Conservation (phyloP, 495 filamentous ascomycete species). For the Talaromyces borbonicus region DNA sequence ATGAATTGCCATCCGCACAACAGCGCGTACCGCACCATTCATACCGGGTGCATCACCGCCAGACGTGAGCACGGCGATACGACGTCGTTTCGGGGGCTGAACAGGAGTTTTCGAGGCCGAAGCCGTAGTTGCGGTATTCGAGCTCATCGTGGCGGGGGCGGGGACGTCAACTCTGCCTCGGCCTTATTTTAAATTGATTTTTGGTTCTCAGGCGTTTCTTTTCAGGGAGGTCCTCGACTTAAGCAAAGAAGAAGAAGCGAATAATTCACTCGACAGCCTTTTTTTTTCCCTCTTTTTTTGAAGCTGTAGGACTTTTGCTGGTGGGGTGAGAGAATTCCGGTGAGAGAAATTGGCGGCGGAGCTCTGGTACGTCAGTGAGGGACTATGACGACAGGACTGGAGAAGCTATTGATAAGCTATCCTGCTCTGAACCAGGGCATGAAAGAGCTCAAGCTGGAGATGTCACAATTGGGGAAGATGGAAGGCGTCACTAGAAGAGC, state of each 20-base stretch:
- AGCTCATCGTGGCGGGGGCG: not conserved
- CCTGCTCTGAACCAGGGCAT: too few relatives aligned
- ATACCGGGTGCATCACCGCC: slow-evolving; percentile 97
- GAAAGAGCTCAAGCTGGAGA: too few relatives aligned
- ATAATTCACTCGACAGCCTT: too few relatives aligned
- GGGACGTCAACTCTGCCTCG: too few relatives aligned
- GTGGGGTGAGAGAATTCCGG: slow-evolving; percentile 6
- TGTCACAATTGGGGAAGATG: too few relatives aligned
- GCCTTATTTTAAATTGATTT: too few relatives aligned
- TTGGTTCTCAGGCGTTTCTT: too few relatives aligned
- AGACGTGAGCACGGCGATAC: slow-evolving; percentile 91
- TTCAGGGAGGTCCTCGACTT: too few relatives aligned
- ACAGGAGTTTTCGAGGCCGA: slow-evolving; percentile 14
- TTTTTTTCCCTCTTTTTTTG: too few relatives aligned
- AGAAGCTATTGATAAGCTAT: not conserved
- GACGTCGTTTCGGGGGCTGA: slow-evolving; percentile 51
- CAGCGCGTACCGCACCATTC: slow-evolving; percentile 90
- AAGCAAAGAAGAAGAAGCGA: too few relatives aligned
- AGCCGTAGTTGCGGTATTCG: not conserved
- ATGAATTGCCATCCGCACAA: slow-evolving; percentile 86
- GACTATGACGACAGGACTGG: slow-evolving; percentile 2
- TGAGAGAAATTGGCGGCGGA: slow-evolving; percentile 11
- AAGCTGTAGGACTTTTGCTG: not conserved
- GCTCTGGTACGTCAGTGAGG: slow-evolving; percentile 1
- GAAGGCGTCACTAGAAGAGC: too few relatives aligned